Evolutionary conservation across 2,329 filamentous ascomycete species (phyloP).

Genomic region (Talaromyces sp.): DNA sequence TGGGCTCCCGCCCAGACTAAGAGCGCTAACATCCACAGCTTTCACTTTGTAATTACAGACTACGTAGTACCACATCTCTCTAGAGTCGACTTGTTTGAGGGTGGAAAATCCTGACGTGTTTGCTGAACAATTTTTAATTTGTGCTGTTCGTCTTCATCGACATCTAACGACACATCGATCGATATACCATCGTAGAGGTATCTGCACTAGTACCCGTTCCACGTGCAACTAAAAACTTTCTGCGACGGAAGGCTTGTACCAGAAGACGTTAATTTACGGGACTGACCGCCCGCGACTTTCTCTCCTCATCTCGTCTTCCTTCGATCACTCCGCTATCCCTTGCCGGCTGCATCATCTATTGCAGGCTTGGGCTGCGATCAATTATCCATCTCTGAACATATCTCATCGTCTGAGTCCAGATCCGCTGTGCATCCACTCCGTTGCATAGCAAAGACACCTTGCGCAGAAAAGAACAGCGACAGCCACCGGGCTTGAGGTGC

Average conservation of each 20-base stretch:
- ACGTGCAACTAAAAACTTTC: slow-evolving; percentile 1
- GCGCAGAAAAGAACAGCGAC: neutral
- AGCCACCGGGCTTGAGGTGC: slow-evolving; percentile 4
- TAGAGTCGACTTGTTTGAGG: neutral
- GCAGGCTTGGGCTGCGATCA: slow-evolving; percentile 1
- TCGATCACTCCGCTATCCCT: slow-evolving; percentile 9
- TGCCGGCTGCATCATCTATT: slow-evolving; percentile 12
- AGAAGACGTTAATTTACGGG: no score
- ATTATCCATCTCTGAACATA: neutral
- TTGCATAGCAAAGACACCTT: slow-evolving; percentile 2
- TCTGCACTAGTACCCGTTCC: slow-evolving; percentile 1
- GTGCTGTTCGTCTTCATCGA: no score
- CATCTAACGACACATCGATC: no score
- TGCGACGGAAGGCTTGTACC: slow-evolving; percentile 3
- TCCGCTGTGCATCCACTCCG: slow-evolving; percentile 6
- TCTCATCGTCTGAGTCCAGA: neutral
- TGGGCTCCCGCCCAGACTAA: neutral
- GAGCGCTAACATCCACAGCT: slow-evolving; percentile 5
- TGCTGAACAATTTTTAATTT: neutral
- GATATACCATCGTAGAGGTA: no score
- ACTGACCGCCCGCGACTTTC: neutral
- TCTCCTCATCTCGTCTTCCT: slow-evolving; percentile 3
- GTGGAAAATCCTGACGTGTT: neutral
- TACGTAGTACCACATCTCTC: neutral
- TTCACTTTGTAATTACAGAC: neutral